Evolutionary conservation across 306 rosid genomes (phyloP).

Genomic region (Vachellia collinsii): DNA sequence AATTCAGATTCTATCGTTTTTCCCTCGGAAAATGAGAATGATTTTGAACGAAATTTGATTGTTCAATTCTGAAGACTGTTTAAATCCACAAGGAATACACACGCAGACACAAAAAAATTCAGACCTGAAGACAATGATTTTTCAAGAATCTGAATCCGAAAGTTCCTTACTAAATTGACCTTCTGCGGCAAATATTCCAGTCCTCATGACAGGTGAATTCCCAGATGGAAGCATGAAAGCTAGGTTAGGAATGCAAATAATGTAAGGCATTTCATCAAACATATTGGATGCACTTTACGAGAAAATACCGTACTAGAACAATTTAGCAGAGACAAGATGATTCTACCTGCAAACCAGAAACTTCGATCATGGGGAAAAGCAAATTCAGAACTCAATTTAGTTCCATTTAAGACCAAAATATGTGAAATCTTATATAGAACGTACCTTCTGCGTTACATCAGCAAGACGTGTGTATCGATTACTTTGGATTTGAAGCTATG

Average conservation of each 20-base stretch:
- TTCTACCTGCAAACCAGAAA: not conserved
- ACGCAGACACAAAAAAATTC: not conserved
- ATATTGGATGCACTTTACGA: not conserved
- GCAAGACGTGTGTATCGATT: not conserved
- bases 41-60: not conserved
- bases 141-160: not conserved
- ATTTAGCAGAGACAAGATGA: not conserved
- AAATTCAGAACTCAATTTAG: not conserved
- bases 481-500: not conserved
- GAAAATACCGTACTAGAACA: not conserved
- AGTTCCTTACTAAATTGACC: not conserved
- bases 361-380: not conserved
- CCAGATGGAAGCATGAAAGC: not conserved
- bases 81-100: no score
- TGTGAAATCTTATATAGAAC: not conserved
- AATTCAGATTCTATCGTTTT: not conserved
- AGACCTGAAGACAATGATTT: not conserved
- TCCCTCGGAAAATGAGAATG: not conserved
- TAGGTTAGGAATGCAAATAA: not conserved
- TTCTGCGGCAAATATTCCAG: not conserved
- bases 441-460: not conserved
- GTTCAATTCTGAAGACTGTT: not conserved
- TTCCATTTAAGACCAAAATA: not conserved
- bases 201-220: not conserved
- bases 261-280: not conserved